Evolutionary conservation across 2,329 filamentous ascomycete species (phyloP).

Genomic region (Aspergillus ruber): DNA sequence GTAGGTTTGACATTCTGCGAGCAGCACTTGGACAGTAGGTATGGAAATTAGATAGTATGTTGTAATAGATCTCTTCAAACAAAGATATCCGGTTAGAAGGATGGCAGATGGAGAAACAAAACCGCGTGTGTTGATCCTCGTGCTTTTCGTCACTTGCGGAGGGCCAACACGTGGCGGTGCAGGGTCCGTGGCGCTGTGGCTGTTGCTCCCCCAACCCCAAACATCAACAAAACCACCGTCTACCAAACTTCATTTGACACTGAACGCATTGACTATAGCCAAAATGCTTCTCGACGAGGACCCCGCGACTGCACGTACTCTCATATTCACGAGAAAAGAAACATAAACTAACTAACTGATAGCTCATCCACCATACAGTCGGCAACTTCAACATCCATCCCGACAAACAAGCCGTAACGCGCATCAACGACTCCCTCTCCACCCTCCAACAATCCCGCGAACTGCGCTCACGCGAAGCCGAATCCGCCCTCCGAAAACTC

Average conservation of each 20-base stretch:
- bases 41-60: too few species aligned
- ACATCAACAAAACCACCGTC: slow-evolving; percentile 9
- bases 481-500: slow-evolving; percentile 62
- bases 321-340: too few species aligned
- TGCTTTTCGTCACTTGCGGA: slow-evolving; percentile 22
- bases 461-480: slow-evolving; percentile 65
- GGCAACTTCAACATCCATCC: slow-evolving; percentile 91
- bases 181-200: slow-evolving; percentile 19
- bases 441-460: slow-evolving; percentile 80
- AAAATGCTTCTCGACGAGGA: slow-evolving; percentile 93
- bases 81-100: too few species aligned
- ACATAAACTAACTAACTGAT: slow-evolving; percentile 9
- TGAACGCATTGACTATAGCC: slow-evolving; percentile 11
- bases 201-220: slow-evolving; percentile 36
- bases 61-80: too few species aligned
- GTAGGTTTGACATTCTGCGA: slow-evolving; percentile 42
- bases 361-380: slow-evolving; percentile 89
- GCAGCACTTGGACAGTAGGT: too few species aligned
- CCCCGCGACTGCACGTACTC: slow-evolving; percentile 64
- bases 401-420: slow-evolving; percentile 75
- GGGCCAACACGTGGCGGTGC: slow-evolving; percentile 30
- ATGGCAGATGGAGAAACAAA: background rate
- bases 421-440: slow-evolving; percentile 75
- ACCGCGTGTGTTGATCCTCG: background rate
- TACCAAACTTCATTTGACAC: background rate